A percentile compares a stretch with the other conserved stretches of the same genome.
Conservation (phyloP, 805 yeast species). For the Barnettozyma pratensis region DNA sequence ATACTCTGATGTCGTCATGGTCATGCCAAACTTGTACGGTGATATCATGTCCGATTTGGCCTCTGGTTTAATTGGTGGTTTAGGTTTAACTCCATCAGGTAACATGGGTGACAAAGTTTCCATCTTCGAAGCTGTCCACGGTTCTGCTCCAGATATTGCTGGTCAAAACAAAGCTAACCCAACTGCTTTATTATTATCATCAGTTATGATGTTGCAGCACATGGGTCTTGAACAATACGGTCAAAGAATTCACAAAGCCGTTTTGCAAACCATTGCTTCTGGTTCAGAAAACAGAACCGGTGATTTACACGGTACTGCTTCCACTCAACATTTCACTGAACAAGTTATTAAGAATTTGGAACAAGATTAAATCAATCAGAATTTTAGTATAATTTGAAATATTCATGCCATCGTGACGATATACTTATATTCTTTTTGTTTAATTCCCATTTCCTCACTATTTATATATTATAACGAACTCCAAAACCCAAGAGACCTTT, state of each 20-base stretch:
- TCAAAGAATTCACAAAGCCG: constrained; percentile 82
- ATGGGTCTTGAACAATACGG: constrained; percentile 86
- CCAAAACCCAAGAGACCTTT: not conserved
- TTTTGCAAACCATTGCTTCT: constrained; percentile 81
- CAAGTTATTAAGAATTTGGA: constrained; percentile 64
- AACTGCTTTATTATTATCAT: constrained; percentile 91
- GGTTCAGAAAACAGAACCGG: constrained; percentile 95
- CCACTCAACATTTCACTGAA: constrained; percentile 86
- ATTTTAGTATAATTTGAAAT: not conserved
- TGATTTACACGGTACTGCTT: constrained; percentile 89
- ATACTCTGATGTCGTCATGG: constrained; percentile 83
- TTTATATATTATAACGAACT: constrained; percentile 2
- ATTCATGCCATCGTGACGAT: constrained; percentile 3
- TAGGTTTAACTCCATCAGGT: constrained; percentile 98
- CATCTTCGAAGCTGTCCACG: constrained; percentile 99
- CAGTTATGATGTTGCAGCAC: constrained; percentile 99
- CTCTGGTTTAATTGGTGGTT: constrained; percentile 97
- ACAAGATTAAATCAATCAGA: constrained; percentile 1
- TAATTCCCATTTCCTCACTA: not conserved
- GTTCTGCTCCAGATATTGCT: constrained; percentile 99
- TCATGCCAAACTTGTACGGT: constrained; percentile 99
- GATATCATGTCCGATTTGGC: constrained; percentile 97
- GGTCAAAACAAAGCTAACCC: constrained; percentile 99
- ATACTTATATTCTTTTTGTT: not conserved
- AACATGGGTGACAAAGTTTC: constrained; percentile 98